These are phyloP conservation scores for Eucalyptus marginata DNA, from an alignment of 345 rosid genomes.

Conservation along the genomic window DNA sequence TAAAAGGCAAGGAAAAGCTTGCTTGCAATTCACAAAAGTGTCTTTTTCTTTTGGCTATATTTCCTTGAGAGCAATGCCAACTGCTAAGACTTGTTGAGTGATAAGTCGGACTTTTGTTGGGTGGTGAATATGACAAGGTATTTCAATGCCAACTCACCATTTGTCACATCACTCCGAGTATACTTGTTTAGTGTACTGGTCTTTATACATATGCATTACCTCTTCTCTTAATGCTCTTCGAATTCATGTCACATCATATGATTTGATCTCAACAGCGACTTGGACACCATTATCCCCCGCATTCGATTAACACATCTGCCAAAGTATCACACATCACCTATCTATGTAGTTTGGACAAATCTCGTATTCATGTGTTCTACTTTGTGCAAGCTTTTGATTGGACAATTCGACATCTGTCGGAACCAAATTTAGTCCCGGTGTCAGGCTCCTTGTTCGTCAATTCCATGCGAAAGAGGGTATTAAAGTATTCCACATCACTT, in stretches of 20 bases:
- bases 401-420: accelerated
- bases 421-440: not conserved
- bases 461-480: not conserved
- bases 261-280: not conserved
- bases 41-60: not conserved
- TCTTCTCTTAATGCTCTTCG: not conserved
- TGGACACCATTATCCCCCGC: not conserved
- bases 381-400: not conserved
- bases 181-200: not conserved
- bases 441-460: not conserved
- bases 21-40: not conserved
- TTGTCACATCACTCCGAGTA: not conserved
- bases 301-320: not conserved
- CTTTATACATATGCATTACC: not conserved
- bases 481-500: not conserved
- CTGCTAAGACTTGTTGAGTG: not conserved
- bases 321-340: not conserved
- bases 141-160: not conserved
- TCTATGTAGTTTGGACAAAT: not conserved
- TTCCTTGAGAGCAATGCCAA: not conserved
- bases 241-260: not conserved
- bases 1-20: not conserved
- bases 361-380: not conserved
- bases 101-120: not conserved
- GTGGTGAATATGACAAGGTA: not conserved